These are phyloP conservation scores for Solanum pimpinellifolium DNA, from an alignment of 257 asterid species.

Conservation along the genomic window DNA sequence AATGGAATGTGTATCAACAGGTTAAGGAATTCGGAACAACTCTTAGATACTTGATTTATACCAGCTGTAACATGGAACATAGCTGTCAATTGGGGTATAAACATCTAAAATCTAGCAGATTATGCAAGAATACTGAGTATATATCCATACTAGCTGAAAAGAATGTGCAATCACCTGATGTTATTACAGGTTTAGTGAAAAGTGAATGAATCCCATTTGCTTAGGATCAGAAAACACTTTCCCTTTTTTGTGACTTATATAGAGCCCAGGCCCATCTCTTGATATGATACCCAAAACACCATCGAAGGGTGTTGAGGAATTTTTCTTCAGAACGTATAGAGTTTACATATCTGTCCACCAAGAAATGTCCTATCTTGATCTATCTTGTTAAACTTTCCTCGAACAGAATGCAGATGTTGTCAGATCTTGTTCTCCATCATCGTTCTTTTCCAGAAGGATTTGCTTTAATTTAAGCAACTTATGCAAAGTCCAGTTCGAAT, in stretches of 20 bases:
- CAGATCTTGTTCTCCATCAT: neutral
- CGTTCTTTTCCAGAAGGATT: neutral
- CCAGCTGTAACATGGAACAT: neutral
- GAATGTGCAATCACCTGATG: neutral
- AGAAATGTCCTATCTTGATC: neutral
- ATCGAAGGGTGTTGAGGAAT: neutral
- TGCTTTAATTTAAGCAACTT: neutral
- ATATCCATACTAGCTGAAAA: neutral
- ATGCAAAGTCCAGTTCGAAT: neutral
- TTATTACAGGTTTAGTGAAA: neutral
- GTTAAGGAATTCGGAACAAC: neutral
- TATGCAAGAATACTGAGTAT: neutral
- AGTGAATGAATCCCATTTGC: neutral
- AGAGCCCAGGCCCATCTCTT: neutral
- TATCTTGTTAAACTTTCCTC: neutral
- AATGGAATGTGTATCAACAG: neutral
- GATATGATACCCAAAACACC: neutral
- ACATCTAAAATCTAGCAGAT: neutral
- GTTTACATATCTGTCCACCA: neutral
- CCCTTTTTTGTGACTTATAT: neutral
- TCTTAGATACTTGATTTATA: neutral
- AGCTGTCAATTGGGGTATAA: neutral
- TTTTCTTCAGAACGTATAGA: neutral
- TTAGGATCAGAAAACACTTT: neutral
- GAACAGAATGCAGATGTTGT: neutral